A percentile compares a stretch with the other conserved stretches of the same genome.
Evolutionary conservation across 768 basidiomycete species (phyloP).

Genomic region (Tricholoma terreum): DNA sequence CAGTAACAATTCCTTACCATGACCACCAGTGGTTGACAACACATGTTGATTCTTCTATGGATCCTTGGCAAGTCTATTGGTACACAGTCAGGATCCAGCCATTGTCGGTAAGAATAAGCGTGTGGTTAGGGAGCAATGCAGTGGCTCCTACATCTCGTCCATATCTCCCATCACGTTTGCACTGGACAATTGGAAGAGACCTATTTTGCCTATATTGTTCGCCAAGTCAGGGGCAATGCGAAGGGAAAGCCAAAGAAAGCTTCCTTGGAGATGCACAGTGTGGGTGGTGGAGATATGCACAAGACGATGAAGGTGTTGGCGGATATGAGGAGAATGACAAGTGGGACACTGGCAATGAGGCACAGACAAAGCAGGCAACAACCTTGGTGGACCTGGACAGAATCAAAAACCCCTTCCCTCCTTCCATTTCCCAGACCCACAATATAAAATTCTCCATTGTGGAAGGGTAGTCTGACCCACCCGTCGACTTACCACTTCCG

Average conservation of each 20-base stretch:
- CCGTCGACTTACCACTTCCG: too few species aligned
- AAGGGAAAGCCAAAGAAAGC: neutral
- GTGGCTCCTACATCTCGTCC: conserved; percentile 30
- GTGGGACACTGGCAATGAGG: conserved; percentile 14
- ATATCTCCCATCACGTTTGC: conserved; percentile 74
- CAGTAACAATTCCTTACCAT: too few species aligned
- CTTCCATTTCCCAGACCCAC: neutral
- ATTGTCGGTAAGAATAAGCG: conserved; percentile 4
- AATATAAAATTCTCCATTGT: neutral
- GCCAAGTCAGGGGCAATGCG: conserved; percentile 20
- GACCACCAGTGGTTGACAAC: conserved; percentile 78
- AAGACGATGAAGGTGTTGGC: conserved; percentile 19
- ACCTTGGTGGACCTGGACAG: neutral
- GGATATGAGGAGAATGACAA: conserved; percentile 29
- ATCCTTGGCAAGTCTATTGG: conserved; percentile 49
- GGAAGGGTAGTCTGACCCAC: too few species aligned
- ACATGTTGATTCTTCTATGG: conserved; percentile 55
- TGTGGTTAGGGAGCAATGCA: conserved; percentile 7
- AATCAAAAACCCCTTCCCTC: neutral
- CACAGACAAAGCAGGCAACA: neutral
- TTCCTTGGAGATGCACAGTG: neutral
- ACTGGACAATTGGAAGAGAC: conserved; percentile 36
- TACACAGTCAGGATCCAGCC: conserved; percentile 20
- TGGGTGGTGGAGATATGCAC: neutral
- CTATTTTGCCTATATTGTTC: conserved; percentile 44